Conservation (phyloP, 2,329 filamentous ascomycete genomes). For the Trichoderma harzianum region DNA sequence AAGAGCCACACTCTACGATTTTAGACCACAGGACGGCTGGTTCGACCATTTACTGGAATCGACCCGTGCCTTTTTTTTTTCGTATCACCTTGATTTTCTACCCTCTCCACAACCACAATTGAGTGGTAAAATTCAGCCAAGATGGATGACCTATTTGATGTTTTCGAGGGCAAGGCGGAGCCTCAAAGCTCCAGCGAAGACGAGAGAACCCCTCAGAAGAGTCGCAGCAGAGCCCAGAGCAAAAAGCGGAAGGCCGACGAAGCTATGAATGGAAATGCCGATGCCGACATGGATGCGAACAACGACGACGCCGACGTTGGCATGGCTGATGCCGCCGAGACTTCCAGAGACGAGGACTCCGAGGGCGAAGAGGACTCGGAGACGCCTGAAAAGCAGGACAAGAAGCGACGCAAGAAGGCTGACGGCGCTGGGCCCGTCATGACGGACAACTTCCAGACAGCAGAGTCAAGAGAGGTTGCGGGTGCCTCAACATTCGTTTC, state of each 20-base stretch:
- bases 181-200: slow-evolving; percentile 42
- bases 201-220: slow-evolving; percentile 45
- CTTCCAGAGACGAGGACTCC: slow-evolving; percentile 36
- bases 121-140: slow-evolving; percentile 19
- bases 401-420: slow-evolving; percentile 61
- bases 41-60: background rate
- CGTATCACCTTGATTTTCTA: background rate
- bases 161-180: slow-evolving; percentile 65
- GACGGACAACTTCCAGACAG: slow-evolving; percentile 91
- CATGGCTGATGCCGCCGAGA: slow-evolving; percentile 42
- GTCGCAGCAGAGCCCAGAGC: slow-evolving; percentile 57
- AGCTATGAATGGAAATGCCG: slow-evolving; percentile 55
- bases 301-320: slow-evolving; percentile 29
- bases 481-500: slow-evolving; percentile 66
- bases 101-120: background rate
- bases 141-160: slow-evolving; percentile 80
- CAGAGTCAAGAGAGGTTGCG: slow-evolving; percentile 86
- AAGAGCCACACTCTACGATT: background rate
- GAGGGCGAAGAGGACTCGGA: slow-evolving; percentile 39
- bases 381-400: slow-evolving; percentile 51
- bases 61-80: background rate
- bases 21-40: background rate
- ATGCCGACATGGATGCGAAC: slow-evolving; percentile 14
- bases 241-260: slow-evolving; percentile 88
- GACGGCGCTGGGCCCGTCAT: slow-evolving; percentile 72